Evolutionary conservation across 805 yeast species (phyloP), one percentile per base, ranked within the genome.

Genomic region (Wickerhamia fluorescens): DNA sequence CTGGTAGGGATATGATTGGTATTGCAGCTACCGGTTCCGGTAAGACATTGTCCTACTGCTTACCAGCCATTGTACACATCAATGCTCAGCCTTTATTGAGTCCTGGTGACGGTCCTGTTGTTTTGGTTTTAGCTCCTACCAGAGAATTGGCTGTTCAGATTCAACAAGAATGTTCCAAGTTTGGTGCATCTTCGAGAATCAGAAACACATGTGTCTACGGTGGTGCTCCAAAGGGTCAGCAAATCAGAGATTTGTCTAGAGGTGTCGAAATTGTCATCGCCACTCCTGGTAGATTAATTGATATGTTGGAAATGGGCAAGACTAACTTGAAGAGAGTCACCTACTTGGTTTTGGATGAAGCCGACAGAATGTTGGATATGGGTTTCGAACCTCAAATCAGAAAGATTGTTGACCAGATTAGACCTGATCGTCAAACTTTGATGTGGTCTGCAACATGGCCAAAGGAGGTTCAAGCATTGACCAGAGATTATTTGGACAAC

Each of bases 401-500:
- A 73, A 89, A 89, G 68, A 92, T 92, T 61, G 89, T 92, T 45
- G 88, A 81, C 49, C 97, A 89, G 73, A 92, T 92, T 58, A 84
- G 98, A 71, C 98, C 98, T 38, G 98, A 92, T 62, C 87, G 97
- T 73, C 98, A 92, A 70, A 92, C 98, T 37, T 73, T 89, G 49
- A 86, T 92, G 96, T 92, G 97, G 97, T 89, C 97, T 39, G 98
- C 98, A 46, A 92, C 98, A 33, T 92, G 98, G 98, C 98, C 98
- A 50, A 89, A 88, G 73, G 94, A 86, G 61, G 97, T 92, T 41
- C 94, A 89, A 71, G 71, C 78, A 45, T 72, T 92, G 54, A 94
- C 96, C 43, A 74, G 80, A 51, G 98, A 92, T 61, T 92, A 85
- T 62, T 72, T 89, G 56, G 63, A 74, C 33, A 95, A 92, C 57